Evolutionary conservation across 1,139 yeast genomes (phyloP).

Genomic region (Sugiyamaella japonica): DNA sequence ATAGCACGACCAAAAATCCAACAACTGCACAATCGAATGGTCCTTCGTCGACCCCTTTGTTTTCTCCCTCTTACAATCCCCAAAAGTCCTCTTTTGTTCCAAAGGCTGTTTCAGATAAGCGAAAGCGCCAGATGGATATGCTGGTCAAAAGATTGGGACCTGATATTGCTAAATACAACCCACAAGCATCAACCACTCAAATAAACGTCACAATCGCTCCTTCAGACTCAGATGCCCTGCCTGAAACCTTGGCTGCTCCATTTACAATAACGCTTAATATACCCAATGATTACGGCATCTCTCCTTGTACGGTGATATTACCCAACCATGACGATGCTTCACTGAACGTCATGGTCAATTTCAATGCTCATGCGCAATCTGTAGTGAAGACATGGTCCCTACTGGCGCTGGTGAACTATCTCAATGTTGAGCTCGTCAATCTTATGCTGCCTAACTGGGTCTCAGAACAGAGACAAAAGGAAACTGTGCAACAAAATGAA

Average conservation of each 20-base stretch:
- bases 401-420: conserved; percentile 36
- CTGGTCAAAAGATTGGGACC: conserved; percentile 27
- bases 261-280: conserved; percentile 31
- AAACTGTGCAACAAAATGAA: not conserved
- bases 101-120: conserved; percentile 25
- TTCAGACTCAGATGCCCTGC: conserved; percentile 28
- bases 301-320: conserved; percentile 29
- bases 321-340: conserved; percentile 29
- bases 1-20: not conserved
- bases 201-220: conserved; percentile 24
- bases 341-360: conserved; percentile 35
- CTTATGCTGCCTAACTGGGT: conserved; percentile 27
- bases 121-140: conserved; percentile 29
- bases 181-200: conserved; percentile 24
- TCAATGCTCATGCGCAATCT: conserved; percentile 34
- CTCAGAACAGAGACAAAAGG: conserved; percentile 9
- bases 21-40: too few species aligned
- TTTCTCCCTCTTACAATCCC: conserved; percentile 10
- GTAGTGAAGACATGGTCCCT: conserved; percentile 34
- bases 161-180: conserved; percentile 17
- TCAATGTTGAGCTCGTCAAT: conserved; percentile 31
- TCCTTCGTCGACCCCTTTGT: conserved; percentile 2
- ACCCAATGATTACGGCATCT: conserved; percentile 33
- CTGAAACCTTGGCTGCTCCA: conserved; percentile 23
- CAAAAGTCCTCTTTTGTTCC: conserved; percentile 27